These are phyloP conservation scores for Luffa acutangula DNA, from an alignment of 306 rosid species.

Conservation along the genomic window DNA sequence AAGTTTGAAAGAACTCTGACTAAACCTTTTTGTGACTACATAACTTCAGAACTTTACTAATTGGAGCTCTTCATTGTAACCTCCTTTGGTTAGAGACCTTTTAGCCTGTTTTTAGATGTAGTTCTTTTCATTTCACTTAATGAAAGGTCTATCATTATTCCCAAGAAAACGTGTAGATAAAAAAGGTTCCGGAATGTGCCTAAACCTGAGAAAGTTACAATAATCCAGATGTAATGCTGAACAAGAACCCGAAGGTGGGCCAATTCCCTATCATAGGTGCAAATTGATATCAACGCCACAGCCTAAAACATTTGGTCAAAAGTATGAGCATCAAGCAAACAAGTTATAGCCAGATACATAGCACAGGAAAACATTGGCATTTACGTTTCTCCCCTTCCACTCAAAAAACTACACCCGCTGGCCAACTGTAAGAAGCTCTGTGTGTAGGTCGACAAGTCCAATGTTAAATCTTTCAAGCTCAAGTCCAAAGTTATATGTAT, in stretches of 20 bases:
- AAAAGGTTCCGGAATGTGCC: background rate
- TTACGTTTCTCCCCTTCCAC: background rate
- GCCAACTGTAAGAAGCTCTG: background rate
- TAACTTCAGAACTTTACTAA: background rate
- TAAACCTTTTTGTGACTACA: background rate
- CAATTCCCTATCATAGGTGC: background rate
- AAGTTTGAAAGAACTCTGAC: background rate
- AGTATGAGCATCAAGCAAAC: background rate
- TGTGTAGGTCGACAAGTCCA: background rate
- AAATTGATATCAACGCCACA: background rate
- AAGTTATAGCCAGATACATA: background rate
- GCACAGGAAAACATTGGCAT: background rate
- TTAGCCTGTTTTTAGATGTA: background rate
- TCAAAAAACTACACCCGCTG: background rate
- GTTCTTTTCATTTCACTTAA: background rate
- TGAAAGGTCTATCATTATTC: background rate
- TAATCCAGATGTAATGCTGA: background rate
- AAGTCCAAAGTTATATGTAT: background rate
- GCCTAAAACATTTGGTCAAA: background rate
- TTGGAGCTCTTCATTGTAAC: background rate
- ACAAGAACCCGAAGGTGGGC: background rate
- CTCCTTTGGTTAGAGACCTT: background rate
- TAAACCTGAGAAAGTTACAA: background rate
- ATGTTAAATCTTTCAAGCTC: background rate
- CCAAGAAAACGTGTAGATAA: too few relatives aligned